These are phyloP conservation scores for Entonaema liquescens DNA, from an alignment of 495 filamentous ascomycete genomes.

Conservation along the genomic window DNA sequence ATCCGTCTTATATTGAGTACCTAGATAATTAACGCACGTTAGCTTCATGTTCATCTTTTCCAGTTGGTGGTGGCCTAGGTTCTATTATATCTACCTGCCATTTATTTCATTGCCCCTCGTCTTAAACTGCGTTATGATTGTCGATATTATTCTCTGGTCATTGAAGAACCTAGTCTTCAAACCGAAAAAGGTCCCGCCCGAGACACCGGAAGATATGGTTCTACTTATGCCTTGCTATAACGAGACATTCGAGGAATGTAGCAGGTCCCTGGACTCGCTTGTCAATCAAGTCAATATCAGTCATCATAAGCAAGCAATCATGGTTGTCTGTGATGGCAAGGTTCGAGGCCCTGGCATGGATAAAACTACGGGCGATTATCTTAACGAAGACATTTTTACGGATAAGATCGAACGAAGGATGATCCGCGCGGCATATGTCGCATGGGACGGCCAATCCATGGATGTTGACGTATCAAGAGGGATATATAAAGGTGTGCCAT, in stretches of 20 bases:
- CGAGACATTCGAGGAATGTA: slow-evolving; percentile 44
- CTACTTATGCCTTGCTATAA: slow-evolving; percentile 49
- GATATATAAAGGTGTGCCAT: slow-evolving; percentile 71
- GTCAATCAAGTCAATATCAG: slow-evolving; percentile 41
- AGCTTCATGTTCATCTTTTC: slow-evolving; percentile 43
- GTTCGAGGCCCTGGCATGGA: slow-evolving; percentile 80
- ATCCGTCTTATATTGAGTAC: neutral
- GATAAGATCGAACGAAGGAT: slow-evolving; percentile 68
- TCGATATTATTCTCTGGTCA: slow-evolving; percentile 23
- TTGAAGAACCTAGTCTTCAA: slow-evolving; percentile 31
- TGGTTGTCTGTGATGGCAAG: slow-evolving; percentile 78
- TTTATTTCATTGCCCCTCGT: slow-evolving; percentile 41
- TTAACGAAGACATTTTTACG: slow-evolving; percentile 71
- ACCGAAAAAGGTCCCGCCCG: slow-evolving; percentile 34
- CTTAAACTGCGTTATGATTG: slow-evolving; percentile 41
- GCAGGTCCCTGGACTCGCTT: slow-evolving; percentile 45
- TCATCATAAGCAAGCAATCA: slow-evolving; percentile 68
- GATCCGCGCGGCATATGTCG: slow-evolving; percentile 66
- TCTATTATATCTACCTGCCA: slow-evolving; percentile 42
- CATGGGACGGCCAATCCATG: slow-evolving; percentile 81
- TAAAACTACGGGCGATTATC: slow-evolving; percentile 73
- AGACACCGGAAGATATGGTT: slow-evolving; percentile 41
- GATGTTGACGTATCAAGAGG: slow-evolving; percentile 73
- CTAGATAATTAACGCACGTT: neutral
- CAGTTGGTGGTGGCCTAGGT: slow-evolving; percentile 40